Evolutionary conservation across 164 flowering plant genomes (phyloP).

Genomic region (Tinospora cordifolia): DNA sequence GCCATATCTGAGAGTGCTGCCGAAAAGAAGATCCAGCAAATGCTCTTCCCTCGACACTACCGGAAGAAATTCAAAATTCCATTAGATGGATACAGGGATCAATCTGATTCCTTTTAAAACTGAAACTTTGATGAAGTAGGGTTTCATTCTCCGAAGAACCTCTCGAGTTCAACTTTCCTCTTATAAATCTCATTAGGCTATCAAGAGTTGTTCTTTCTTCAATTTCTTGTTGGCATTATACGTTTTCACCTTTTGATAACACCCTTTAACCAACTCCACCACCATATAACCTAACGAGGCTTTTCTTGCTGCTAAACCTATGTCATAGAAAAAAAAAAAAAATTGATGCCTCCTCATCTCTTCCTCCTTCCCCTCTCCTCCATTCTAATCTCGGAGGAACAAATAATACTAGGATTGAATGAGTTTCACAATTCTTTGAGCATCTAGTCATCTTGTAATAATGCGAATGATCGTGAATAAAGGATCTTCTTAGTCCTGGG

Average conservation of each 20-base stretch:
- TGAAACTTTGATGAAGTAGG: not conserved
- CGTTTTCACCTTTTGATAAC: not conserved
- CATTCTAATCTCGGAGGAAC: too few species aligned
- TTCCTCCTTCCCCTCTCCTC: too few species aligned
- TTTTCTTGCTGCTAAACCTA: not conserved
- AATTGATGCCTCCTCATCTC: not conserved
- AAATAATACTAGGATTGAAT: not conserved
- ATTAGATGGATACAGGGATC: constrained; percentile 19
- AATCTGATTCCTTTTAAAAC: constrained; percentile 11
- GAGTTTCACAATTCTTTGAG: not conserved
- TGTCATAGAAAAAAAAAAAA: not conserved
- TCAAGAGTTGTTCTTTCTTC: not conserved
- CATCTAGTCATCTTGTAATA: not conserved
- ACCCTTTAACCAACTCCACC: not conserved
- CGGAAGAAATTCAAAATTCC: constrained; percentile 39
- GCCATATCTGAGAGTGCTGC: constrained; percentile 59
- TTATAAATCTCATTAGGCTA: not conserved
- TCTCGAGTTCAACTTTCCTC: not conserved
- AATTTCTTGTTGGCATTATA: not conserved
- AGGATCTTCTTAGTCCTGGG: not conserved
- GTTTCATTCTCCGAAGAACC: not conserved
- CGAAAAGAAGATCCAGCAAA: constrained; percentile 66
- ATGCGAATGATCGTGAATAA: not conserved
- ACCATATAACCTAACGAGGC: not conserved
- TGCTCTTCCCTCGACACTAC: constrained; percentile 53